These are phyloP conservation scores for Phoenix dactylifera DNA, from an alignment of 176 grass and related monocot species.

Conservation along the genomic window DNA sequence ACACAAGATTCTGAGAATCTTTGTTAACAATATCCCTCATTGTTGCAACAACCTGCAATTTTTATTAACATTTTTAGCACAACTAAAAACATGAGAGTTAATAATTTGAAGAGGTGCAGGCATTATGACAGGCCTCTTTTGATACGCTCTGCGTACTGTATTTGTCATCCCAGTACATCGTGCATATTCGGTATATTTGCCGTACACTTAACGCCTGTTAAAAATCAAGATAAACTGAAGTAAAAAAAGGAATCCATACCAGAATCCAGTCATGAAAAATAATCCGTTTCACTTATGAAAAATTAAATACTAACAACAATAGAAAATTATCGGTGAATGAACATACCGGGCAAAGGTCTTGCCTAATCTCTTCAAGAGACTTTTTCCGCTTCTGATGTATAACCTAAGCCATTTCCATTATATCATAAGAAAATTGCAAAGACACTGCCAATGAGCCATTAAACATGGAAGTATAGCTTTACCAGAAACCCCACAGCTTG, in stretches of 20 bases:
- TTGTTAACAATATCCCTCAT: slow-evolving; percentile 92
- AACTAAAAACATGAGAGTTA: slow-evolving; percentile 11
- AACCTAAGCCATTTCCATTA: slow-evolving; percentile 39
- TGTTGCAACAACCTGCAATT: slow-evolving; percentile 62
- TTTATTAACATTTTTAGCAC: background rate
- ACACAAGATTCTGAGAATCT: slow-evolving; percentile 69
- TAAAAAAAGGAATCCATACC: no score
- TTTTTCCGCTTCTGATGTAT: slow-evolving; percentile 98
- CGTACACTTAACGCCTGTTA: slow-evolving; percentile 75
- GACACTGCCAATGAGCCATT: background rate
- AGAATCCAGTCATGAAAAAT: no score
- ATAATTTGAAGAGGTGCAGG: background rate
- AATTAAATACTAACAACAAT: background rate
- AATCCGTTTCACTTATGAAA: no score
- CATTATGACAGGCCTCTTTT: slow-evolving; percentile 36
- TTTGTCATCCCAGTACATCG: slow-evolving; percentile 98
- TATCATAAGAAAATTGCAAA: slow-evolving; percentile 14
- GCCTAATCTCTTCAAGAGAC: slow-evolving; percentile 74
- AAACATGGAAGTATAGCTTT: slow-evolving; percentile 15
- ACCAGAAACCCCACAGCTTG: slow-evolving; percentile 98
- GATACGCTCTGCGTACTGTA: slow-evolving; percentile 83
- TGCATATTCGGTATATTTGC: slow-evolving; percentile 97
- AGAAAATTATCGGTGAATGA: background rate
- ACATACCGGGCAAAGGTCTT: slow-evolving; percentile 95
- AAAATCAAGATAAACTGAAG: background rate